Conservation (phyloP, 2,329 filamentous ascomycete genomes). For the Raffaelea albimanens region DNA sequence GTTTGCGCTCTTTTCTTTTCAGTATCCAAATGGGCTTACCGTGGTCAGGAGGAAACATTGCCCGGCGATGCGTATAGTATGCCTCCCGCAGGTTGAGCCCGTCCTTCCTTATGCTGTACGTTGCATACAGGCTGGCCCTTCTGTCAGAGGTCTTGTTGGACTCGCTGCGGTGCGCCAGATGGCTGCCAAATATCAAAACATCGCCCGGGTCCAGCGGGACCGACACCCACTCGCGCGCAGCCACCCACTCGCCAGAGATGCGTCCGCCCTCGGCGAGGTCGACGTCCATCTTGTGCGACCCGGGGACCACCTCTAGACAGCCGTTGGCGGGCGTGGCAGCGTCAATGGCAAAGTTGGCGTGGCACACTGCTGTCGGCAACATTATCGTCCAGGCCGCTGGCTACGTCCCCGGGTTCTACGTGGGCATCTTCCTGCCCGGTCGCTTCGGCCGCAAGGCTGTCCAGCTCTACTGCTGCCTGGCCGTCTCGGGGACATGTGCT, state of each 20-base stretch:
- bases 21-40: neutral
- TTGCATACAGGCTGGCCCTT: conserved; percentile 1
- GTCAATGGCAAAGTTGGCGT: conserved; percentile 12
- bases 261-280: neutral
- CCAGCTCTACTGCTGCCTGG: conserved; percentile 36
- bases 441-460: conserved; percentile 54
- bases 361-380: conserved; percentile 53
- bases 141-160: neutral
- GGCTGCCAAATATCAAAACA: neutral
- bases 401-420: conserved; percentile 57
- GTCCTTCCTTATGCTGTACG: neutral
- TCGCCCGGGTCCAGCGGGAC: conserved; percentile 1
- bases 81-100: neutral
- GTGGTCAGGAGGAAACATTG: conserved; percentile 1
- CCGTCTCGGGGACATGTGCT: conserved; percentile 35
- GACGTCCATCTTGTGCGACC: neutral
- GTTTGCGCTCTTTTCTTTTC: neutral
- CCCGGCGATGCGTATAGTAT: conserved; percentile 1
- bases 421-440: conserved; percentile 33
- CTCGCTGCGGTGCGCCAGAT: conserved; percentile 1
- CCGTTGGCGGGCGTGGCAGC: conserved; percentile 1
- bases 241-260: neutral
- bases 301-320: neutral
- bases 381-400: conserved; percentile 55
- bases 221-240: neutral